Percentiles rank a stretch among this genome's conserved stretches.
Conservation (phyloP, 108 stramenopile species). For the Nitzschia inconspicua region DNA sequence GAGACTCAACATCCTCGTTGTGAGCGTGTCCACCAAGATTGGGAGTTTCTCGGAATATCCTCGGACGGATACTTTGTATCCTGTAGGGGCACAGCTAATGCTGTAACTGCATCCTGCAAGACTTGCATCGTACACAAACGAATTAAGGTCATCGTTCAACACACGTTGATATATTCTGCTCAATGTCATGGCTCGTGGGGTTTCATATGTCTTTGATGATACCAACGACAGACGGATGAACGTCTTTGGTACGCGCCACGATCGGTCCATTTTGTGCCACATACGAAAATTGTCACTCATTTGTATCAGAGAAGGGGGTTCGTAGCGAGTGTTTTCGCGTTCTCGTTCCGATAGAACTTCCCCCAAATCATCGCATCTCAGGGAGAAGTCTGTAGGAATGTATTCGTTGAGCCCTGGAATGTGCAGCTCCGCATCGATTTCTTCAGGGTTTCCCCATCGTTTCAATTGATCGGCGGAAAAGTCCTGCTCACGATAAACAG, state of each 20-base stretch:
- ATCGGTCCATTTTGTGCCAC: slow-evolving; percentile 86
- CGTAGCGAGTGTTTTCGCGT: neutral
- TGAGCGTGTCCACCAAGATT: slow-evolving; percentile 72
- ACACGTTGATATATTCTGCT: slow-evolving; percentile 77
- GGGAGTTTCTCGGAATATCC: slow-evolving; percentile 86
- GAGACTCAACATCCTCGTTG: slow-evolving; percentile 66
- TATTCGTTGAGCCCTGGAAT: slow-evolving; percentile 77
- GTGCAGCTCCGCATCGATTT: slow-evolving; percentile 52
- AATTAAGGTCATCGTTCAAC: slow-evolving; percentile 82
- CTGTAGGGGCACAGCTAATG: slow-evolving; percentile 55
- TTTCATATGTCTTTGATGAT: slow-evolving; percentile 67
- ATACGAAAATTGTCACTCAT: slow-evolving; percentile 54
- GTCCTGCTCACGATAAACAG: slow-evolving; percentile 56
- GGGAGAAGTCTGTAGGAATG: slow-evolving; percentile 77
- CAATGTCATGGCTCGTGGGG: slow-evolving; percentile 80
- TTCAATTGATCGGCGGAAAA: slow-evolving; percentile 46
- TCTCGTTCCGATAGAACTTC: slow-evolving; percentile 8
- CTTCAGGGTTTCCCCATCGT: slow-evolving; percentile 56
- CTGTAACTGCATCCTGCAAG: slow-evolving; percentile 81
- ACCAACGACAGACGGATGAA: slow-evolving; percentile 57
- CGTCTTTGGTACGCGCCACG: slow-evolving; percentile 77
- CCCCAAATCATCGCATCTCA: slow-evolving; percentile 61
- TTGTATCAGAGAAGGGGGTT: slow-evolving; percentile 50
- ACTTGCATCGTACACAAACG: slow-evolving; percentile 84
- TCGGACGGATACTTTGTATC: slow-evolving; percentile 64